These are phyloP conservation scores for Eucalyptus guilfoylei DNA, from an alignment of 345 rosid species.

Conservation along the genomic window DNA sequence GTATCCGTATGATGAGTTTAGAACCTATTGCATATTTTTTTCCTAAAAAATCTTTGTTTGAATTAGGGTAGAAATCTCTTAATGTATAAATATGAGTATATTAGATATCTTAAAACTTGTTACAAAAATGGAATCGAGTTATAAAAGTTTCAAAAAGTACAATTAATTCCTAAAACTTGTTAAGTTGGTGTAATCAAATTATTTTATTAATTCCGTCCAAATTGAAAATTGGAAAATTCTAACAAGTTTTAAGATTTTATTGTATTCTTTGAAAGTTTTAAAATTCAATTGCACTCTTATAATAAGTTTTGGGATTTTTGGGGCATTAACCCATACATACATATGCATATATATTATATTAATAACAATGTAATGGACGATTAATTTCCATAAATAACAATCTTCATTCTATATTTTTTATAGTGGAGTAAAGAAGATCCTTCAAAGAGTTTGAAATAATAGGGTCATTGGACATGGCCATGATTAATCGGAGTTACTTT, in stretches of 20 bases:
- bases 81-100: background rate
- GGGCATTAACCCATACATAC: background rate
- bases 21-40: background rate
- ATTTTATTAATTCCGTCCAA: background rate
- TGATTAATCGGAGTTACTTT: background rate
- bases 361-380: background rate
- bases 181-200: background rate
- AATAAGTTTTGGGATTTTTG: too few relatives aligned
- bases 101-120: background rate
- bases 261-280: background rate
- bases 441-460: background rate
- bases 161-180: too few relatives aligned
- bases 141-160: too few relatives aligned
- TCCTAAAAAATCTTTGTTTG: background rate
- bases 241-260: too few relatives aligned
- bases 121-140: too few relatives aligned
- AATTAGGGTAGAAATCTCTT: background rate
- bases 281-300: accelerated
- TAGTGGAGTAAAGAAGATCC: background rate
- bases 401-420: background rate
- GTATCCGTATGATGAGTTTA: background rate
- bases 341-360: background rate
- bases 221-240: too few relatives aligned
- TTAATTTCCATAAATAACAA: background rate
- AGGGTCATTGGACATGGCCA: background rate